A percentile compares a stretch with the other conserved stretches of the same genome.
phyloP scores from a whole-genome alignment of 1,284 basidiomycete species.

The Boletus smithii region DNA sequence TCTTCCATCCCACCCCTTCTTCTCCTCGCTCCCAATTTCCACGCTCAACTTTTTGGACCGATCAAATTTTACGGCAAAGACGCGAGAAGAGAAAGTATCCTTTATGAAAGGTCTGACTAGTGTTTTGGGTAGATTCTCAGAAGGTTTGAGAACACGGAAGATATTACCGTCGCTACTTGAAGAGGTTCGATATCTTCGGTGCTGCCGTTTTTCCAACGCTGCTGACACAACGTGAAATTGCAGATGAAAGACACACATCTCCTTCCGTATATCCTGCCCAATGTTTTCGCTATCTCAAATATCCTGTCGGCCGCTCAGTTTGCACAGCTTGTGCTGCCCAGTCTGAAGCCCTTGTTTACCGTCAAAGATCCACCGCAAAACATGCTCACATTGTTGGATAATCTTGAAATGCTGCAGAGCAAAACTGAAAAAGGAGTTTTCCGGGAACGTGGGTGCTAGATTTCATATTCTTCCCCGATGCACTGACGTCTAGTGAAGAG shows the following conservation, averaged over 20 bases:
- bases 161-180: constrained; percentile 93
- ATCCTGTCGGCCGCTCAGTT: constrained; percentile 82
- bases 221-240: constrained; percentile 11
- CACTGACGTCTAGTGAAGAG: constrained; percentile 46
- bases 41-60: constrained; percentile 96
- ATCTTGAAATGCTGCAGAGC: constrained; percentile 80
- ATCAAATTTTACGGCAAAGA: constrained; percentile 91
- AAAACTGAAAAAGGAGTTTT: constrained; percentile 90
- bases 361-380: constrained; percentile 97
- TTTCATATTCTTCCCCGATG: not conserved
- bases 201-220: not conserved
- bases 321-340: constrained; percentile 76
- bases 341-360: constrained; percentile 85
- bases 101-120: constrained; percentile 89
- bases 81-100: constrained; percentile 92
- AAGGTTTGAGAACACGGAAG: constrained; percentile 84
- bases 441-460: constrained; percentile 71
- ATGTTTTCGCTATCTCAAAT: constrained; percentile 90
- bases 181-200: constrained; percentile 54
- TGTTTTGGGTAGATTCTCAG: constrained; percentile 86
- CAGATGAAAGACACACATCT: constrained; percentile 93
- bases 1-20: constrained; percentile 84
- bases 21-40: constrained; percentile 95
- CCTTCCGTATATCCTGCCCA: constrained; percentile 95
- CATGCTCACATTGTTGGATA: constrained; percentile 90